Evolutionary conservation across 257 asterid species (phyloP).

Genomic region (Solanum dulcamara): DNA sequence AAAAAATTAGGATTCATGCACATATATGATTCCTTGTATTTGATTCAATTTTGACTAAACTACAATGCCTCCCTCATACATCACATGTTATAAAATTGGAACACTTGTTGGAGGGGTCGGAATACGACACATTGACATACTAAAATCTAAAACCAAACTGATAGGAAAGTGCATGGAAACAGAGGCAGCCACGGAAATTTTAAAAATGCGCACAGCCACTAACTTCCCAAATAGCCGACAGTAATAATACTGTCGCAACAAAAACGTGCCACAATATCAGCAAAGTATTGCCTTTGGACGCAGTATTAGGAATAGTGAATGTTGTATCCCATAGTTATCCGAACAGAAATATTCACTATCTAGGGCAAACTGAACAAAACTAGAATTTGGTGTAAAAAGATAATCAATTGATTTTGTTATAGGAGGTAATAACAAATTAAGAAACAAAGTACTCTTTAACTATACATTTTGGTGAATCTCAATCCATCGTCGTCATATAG

Average conservation of each 20-base stretch:
- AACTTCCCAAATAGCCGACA: neutral
- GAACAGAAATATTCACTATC: neutral
- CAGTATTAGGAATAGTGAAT: neutral
- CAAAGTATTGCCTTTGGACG: neutral
- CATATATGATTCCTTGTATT: neutral
- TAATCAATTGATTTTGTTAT: neutral
- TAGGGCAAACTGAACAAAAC: neutral
- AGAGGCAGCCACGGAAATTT: neutral
- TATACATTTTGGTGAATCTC: neutral
- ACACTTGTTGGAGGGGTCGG: neutral
- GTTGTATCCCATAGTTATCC: neutral
- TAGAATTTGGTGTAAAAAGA: neutral
- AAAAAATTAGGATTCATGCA: neutral
- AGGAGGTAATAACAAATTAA: neutral
- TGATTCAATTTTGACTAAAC: neutral
- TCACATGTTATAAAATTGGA: neutral
- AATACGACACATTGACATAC: neutral
- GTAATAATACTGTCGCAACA: neutral
- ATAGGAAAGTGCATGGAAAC: neutral
- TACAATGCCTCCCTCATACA: neutral
- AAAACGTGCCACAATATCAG: neutral
- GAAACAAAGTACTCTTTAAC: neutral
- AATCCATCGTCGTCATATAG: neutral
- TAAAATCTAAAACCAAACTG: neutral
- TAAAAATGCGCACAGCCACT: neutral